phyloP scores from a whole-genome alignment of 1,284 basidiomycete genomes.

The Apiotrichum veenhuisii region DNA sequence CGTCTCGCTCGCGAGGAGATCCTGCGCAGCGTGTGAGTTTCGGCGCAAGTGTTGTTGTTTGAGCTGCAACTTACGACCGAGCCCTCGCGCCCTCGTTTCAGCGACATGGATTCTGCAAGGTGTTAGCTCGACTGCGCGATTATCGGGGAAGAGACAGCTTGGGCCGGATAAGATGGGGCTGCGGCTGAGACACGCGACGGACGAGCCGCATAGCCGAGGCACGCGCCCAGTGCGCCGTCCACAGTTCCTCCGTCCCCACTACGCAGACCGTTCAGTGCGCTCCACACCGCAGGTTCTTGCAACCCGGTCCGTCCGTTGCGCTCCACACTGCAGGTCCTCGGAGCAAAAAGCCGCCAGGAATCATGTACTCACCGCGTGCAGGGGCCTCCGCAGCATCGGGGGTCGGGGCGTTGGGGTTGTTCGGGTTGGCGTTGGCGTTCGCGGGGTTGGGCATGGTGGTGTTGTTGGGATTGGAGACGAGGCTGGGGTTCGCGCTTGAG shows the following conservation, averaged over 20 bases:
- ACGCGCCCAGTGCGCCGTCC: no score
- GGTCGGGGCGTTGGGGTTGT: conserved; percentile 8
- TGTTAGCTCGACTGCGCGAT: not conserved
- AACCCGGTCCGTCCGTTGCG: no score
- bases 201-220: no score
- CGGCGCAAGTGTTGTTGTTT: not conserved
- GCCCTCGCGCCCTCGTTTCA: conserved; percentile 45
- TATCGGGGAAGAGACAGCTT: not conserved
- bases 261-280: no score
- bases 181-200: no score
- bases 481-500: not conserved
- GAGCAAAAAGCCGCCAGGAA: not conserved
- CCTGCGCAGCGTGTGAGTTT: not conserved
- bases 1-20: conserved; percentile 9
- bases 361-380: conserved; percentile 8
- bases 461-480: no score
- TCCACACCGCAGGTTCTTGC: no score
- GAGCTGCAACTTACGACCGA: conserved; percentile 35
- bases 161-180: no score
- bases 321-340: not conserved
- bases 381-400: conserved; percentile 6
- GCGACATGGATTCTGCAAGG: conserved; percentile 23
- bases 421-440: no score
- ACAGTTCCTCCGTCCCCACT: no score
- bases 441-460: no score